Percentiles rank a stretch among this genome's conserved stretches.
These are phyloP conservation scores for Scheffersomyces stipitis DNA, from an alignment of 805 yeast species.

Conservation along the genomic window DNA sequence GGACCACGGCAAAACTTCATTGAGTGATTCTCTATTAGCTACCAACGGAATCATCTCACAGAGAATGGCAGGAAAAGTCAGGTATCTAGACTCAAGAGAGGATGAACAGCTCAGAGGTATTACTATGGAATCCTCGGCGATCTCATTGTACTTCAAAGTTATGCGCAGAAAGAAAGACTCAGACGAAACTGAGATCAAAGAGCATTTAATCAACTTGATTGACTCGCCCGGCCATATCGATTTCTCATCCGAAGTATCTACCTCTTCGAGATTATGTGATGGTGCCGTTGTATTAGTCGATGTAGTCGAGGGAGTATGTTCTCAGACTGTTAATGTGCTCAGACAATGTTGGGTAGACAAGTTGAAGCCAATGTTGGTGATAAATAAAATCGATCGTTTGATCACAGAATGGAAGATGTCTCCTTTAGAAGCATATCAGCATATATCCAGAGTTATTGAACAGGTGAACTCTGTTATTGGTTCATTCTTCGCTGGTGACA, in stretches of 20 bases:
- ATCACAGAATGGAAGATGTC: slow-evolving; percentile 78
- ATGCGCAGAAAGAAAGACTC: slow-evolving; percentile 38
- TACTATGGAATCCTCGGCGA: slow-evolving; percentile 96
- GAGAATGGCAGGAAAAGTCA: slow-evolving; percentile 89
- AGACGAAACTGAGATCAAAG: slow-evolving; percentile 47
- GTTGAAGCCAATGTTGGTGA: slow-evolving; percentile 79
- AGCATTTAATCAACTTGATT: slow-evolving; percentile 84
- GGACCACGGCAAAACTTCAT: slow-evolving; percentile 96
- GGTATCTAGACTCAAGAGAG: slow-evolving; percentile 89
- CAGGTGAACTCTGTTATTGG: slow-evolving; percentile 96
- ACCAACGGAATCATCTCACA: slow-evolving; percentile 96
- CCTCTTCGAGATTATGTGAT: slow-evolving; percentile 94
- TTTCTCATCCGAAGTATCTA: slow-evolving; percentile 92
- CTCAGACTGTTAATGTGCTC: slow-evolving; percentile 92
- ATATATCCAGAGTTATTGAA: slow-evolving; percentile 75
- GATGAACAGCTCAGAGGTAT: slow-evolving; percentile 97
- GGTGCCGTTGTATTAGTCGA: slow-evolving; percentile 95
- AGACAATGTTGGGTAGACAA: slow-evolving; percentile 96
- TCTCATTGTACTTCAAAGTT: slow-evolving; percentile 85
- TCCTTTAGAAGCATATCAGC: slow-evolving; percentile 82
- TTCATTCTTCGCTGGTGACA: slow-evolving; percentile 86
- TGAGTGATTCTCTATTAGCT: slow-evolving; percentile 88
- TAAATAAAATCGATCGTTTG: slow-evolving; percentile 89
- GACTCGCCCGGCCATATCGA: slow-evolving; percentile 99
- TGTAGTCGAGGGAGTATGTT: slow-evolving; percentile 97